Evolutionary conservation across 2,329 filamentous ascomycete genomes (phyloP), one percentile per base, ranked within the genome.

Genomic region (Aureobasidium vineae): DNA sequence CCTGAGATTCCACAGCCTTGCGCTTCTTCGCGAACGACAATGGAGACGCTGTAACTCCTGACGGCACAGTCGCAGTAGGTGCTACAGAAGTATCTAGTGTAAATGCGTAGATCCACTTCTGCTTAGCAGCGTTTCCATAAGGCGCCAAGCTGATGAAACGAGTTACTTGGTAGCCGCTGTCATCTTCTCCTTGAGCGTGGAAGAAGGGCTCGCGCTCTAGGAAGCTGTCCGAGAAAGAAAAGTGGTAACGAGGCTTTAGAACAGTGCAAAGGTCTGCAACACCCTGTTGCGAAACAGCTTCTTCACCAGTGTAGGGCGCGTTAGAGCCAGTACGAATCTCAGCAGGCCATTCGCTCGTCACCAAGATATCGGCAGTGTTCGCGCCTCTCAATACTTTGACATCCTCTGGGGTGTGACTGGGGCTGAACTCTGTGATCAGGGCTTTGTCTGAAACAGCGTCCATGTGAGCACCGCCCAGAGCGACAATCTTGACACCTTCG

Each of bases 161-260:
- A 1, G 95, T 98, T 11, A 96, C 78, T 1, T 82, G 79, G 70
- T 84, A 83, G 26, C 81, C 78, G 66, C 88, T 83, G 7, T 84
- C 82, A 11, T 79, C 78, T 45, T 83, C 82, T 40, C 81, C 77
- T 40, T 78, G 80, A 26, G 79, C 70, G 75, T 96, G 89, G 73
- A 95, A 88, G 80, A 97, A 99, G 0, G 94, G 92, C 77, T 98
- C 95, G 66, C 95, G 88, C 79, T 99, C 94, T 75, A 89, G 98
- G 78, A 90, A 94, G 72, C 88, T 88, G 7, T 83, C 78, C 0
- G 90, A 90, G 3, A 85, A 82, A 1, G 91, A 87, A 73, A 98
- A 88, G 76, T 98, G 93, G 74, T 99, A 99, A 33, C 91, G 88
- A n/a, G 95, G 95, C 75, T 92, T 95, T 23, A 99, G 78, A 0